Evolutionary conservation across 176 grass and related monocot genomes (phyloP).

Genomic region (Oropetium thomaeum): DNA sequence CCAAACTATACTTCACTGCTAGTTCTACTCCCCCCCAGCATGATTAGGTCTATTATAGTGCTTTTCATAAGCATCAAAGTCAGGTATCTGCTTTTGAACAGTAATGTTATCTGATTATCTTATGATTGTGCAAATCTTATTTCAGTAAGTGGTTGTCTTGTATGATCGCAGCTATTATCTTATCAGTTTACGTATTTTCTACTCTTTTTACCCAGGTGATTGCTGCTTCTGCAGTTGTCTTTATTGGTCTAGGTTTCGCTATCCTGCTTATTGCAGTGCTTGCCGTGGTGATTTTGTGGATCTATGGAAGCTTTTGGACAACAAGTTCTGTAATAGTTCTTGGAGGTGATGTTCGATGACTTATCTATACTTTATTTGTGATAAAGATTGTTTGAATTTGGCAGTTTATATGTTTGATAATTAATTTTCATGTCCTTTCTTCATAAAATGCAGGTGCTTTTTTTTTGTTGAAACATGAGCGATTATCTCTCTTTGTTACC

Average conservation of each 20-base stretch:
- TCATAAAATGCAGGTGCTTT: constrained; percentile 54
- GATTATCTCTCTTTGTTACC: constrained; percentile 65
- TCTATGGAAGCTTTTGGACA: constrained; percentile 95
- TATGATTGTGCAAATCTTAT: constrained; percentile 5
- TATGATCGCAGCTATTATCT: background rate
- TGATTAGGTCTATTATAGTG: background rate
- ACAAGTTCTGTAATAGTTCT: constrained; percentile 74
- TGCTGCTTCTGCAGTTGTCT: constrained; percentile 45
- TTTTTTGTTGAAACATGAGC: constrained; percentile 77
- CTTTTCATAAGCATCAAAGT: background rate
- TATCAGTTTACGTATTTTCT: constrained; percentile 13
- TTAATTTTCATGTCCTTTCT: background rate
- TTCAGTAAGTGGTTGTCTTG: constrained; percentile 8
- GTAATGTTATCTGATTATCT: background rate
- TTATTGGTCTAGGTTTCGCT: constrained; percentile 63
- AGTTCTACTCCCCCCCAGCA: background rate
- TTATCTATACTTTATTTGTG: constrained; percentile 32
- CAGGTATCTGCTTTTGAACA: background rate
- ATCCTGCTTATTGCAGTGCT: constrained; percentile 46
- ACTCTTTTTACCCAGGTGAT: constrained; percentile 55
- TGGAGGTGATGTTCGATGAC: constrained; percentile 57
- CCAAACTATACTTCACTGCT: background rate
- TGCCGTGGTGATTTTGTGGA: constrained; percentile 68
- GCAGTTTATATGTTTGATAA: background rate
- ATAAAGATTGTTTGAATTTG: background rate